These are phyloP conservation scores for Eimeria praecox DNA, from an alignment of 169 alveolate species.

Conservation along the genomic window DNA sequence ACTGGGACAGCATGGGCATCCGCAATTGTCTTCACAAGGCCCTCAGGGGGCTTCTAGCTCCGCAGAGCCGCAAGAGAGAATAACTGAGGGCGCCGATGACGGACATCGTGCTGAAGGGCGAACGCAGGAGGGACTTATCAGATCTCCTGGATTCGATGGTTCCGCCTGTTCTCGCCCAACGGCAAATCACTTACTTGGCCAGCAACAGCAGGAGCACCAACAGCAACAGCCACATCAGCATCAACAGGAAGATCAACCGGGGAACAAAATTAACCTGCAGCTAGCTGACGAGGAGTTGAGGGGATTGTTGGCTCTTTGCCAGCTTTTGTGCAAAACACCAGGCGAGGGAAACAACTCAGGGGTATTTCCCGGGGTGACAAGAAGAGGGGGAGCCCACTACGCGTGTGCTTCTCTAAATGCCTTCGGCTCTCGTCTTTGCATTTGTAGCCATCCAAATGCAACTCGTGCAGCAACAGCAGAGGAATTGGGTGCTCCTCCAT, in stretches of 20 bases:
- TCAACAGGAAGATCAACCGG: neutral
- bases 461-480: neutral
- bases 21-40: slow-evolving; percentile 18
- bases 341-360: slow-evolving; percentile 26
- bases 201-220: slow-evolving; percentile 30
- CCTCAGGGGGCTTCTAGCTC: neutral
- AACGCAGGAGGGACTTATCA: neutral
- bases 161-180: slow-evolving; percentile 3
- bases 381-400: slow-evolving; percentile 24
- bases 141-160: neutral
- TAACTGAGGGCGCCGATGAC: neutral
- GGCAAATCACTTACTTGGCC: slow-evolving; percentile 24
- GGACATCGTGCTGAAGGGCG: slow-evolving; percentile 2
- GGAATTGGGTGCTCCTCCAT: slow-evolving; percentile 35
- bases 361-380: neutral
- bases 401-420: slow-evolving; percentile 57
- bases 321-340: slow-evolving; percentile 45
- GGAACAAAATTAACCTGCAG: slow-evolving; percentile 30
- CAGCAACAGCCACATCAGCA: slow-evolving; percentile 33
- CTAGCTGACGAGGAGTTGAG: slow-evolving; percentile 66
- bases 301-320: slow-evolving; percentile 58
- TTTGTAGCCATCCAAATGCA: slow-evolving; percentile 25
- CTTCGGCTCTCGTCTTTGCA: slow-evolving; percentile 40
- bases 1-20: neutral
- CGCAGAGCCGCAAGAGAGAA: neutral